Evolutionary conservation across 139 green algal species (phyloP).

Genomic region (Chlorella sp.): DNA sequence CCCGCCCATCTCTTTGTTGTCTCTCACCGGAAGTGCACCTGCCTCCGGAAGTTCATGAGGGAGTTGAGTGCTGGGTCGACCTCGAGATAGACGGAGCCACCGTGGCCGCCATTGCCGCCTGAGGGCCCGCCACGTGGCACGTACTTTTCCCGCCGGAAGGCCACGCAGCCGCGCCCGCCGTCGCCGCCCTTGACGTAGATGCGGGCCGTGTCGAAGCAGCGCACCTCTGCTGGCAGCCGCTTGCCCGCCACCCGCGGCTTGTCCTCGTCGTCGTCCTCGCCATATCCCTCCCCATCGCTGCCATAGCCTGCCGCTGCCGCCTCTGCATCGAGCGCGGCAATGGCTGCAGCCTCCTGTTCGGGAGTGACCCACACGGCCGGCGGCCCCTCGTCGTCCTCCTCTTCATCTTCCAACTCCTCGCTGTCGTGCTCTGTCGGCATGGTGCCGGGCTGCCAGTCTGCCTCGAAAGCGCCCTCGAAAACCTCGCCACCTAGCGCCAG

Average conservation of each 20-base stretch:
- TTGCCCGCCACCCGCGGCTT: slow-evolving; percentile 39
- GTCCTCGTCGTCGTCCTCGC: neutral
- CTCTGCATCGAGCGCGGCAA: slow-evolving; percentile 9
- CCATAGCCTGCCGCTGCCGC: neutral
- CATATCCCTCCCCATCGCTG: neutral
- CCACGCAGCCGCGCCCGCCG: slow-evolving; percentile 93
- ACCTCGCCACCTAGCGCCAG: slow-evolving; percentile 12
- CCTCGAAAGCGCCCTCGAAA: neutral
- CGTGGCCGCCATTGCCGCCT: slow-evolving; percentile 92
- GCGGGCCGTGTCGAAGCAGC: slow-evolving; percentile 94
- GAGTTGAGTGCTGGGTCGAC: slow-evolving; percentile 80
- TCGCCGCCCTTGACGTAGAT: slow-evolving; percentile 93
- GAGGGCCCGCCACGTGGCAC: slow-evolving; percentile 85
- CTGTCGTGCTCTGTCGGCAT: neutral
- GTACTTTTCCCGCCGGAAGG: slow-evolving; percentile 97
- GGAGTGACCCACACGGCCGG: slow-evolving; percentile 13
- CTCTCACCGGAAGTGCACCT: slow-evolving; percentile 65
- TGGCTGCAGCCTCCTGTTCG: slow-evolving; percentile 9
- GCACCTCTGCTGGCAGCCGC: slow-evolving; percentile 81
- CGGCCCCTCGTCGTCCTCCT: slow-evolving; percentile 9
- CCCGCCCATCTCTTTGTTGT: too few species aligned
- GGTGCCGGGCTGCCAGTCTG: neutral
- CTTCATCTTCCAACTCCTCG: neutral
- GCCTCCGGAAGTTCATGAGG: slow-evolving; percentile 76
- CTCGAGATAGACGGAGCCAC: slow-evolving; percentile 86